These are phyloP conservation scores for Paspalum notatum DNA, from an alignment of 176 grass and related monocot genomes.

Conservation along the genomic window DNA sequence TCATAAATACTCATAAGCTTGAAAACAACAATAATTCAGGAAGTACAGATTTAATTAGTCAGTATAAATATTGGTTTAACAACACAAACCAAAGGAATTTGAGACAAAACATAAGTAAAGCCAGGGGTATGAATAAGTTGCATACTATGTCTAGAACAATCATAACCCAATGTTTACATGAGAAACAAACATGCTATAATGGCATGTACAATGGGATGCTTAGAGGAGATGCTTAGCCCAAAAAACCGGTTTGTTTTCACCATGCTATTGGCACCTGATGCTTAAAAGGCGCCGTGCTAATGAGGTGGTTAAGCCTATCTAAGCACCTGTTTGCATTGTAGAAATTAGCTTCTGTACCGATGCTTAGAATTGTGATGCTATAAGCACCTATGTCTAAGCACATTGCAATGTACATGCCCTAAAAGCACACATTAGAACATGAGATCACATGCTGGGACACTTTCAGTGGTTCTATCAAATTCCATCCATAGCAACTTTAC, in stretches of 20 bases:
- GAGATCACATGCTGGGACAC: neutral
- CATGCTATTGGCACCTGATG: no score
- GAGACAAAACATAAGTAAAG: conserved; percentile 1
- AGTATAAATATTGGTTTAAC: neutral
- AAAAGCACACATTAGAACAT: conserved; percentile 5
- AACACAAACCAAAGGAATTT: neutral
- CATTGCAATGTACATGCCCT: no score
- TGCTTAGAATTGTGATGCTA: no score
- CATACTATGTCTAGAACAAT: neutral
- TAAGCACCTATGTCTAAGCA: no score
- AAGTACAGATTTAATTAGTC: neutral
- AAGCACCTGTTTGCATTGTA: no score
- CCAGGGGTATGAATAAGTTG: neutral
- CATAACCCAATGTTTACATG: neutral
- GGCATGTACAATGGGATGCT: no score
- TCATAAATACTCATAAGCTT: neutral
- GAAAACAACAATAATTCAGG: neutral
- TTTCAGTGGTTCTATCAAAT: neutral
- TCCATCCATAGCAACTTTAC: neutral
- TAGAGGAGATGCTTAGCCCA: no score
- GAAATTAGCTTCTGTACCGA: no score
- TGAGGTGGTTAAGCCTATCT: no score
- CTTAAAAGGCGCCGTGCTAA: no score
- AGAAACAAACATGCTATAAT: neutral
- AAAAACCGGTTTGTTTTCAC: no score